phyloP scores from a whole-genome alignment of 1,284 basidiomycete species.

The Pascua sp. region DNA sequence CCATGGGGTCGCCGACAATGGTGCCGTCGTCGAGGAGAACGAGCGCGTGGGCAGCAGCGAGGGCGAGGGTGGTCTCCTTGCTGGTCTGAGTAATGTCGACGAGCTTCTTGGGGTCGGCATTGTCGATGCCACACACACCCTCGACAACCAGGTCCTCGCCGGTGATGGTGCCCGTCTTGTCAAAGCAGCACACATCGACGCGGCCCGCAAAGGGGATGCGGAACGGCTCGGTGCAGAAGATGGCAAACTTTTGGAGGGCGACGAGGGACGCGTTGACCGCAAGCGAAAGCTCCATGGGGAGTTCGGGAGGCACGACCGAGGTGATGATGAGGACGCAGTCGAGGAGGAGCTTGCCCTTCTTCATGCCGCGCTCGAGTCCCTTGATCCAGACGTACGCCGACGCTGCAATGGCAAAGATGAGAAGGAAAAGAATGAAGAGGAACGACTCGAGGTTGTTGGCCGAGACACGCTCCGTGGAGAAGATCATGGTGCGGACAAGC shows the following conservation, averaged over 20 bases:
- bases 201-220: slow-evolving; percentile 88
- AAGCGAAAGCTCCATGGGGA: slow-evolving; percentile 92
- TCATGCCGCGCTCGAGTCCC: slow-evolving; percentile 84
- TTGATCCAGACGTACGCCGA: slow-evolving; percentile 95
- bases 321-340: slow-evolving; percentile 94
- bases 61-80: slow-evolving; percentile 75
- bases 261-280: slow-evolving; percentile 92
- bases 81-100: slow-evolving; percentile 72
- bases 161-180: slow-evolving; percentile 96
- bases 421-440: slow-evolving; percentile 91
- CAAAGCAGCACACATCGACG: slow-evolving; percentile 95
- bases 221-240: slow-evolving; percentile 97
- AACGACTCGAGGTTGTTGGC: slow-evolving; percentile 92
- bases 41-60: slow-evolving; percentile 92
- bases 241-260: slow-evolving; percentile 86
- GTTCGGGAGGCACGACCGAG: slow-evolving; percentile 88
- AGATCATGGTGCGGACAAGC: slow-evolving; percentile 94
- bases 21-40: slow-evolving; percentile 85
- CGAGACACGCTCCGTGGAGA: slow-evolving; percentile 88
- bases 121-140: slow-evolving; percentile 77
- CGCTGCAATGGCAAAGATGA: slow-evolving; percentile 92
- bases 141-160: slow-evolving; percentile 92
- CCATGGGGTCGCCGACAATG: slow-evolving; percentile 97
- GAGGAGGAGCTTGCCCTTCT: slow-evolving; percentile 85
- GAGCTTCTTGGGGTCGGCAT: slow-evolving; percentile 62